Percentiles rank a stretch among this genome's conserved stretches.
Conservation (phyloP, 768 basidiomycete species). For the Xanthoconium purpureum region DNA sequence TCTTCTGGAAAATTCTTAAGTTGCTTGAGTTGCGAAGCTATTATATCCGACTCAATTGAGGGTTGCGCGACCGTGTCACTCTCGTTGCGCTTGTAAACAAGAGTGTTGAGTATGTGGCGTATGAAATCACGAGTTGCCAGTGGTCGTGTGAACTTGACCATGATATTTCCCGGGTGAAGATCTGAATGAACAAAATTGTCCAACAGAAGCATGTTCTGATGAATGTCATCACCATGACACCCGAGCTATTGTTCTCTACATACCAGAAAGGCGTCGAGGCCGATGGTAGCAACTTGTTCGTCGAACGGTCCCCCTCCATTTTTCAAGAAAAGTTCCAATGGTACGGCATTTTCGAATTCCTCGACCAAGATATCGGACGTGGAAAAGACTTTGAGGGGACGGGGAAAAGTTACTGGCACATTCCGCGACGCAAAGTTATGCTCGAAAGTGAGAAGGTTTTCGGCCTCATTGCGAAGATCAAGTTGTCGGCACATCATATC, state of each 20-base stretch:
- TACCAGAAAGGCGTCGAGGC: conserved; percentile 93
- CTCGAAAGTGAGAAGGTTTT: conserved; percentile 84
- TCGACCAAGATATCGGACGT: conserved; percentile 83
- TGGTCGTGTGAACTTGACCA: conserved; percentile 94
- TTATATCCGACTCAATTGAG: conserved; percentile 47
- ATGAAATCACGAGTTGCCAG: conserved; percentile 65
- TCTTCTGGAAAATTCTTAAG: conserved; percentile 54
- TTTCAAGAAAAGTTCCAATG: conserved; percentile 79
- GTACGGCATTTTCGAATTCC: conserved; percentile 90
- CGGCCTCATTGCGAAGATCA: conserved; percentile 85
- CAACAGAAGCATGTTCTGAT: conserved; percentile 92
- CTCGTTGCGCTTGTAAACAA: conserved; percentile 43
- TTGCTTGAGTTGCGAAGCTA: conserved; percentile 67
- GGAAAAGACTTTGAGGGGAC: conserved; percentile 81
- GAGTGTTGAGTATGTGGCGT: conserved; percentile 52
- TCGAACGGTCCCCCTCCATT: conserved; percentile 94
- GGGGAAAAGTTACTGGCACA: conserved; percentile 84
- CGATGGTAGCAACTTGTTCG: conserved; percentile 83
- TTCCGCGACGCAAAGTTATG: conserved; percentile 77
- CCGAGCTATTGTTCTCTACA: conserved; percentile 26
- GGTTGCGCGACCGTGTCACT: conserved; percentile 23
- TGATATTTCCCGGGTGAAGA: conserved; percentile 92
- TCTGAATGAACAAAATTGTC: conserved; percentile 98
- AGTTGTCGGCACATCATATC: conserved; percentile 95
- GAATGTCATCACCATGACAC: conserved; percentile 1